These are phyloP conservation scores for Zygoascus flipseniorum DNA, from an alignment of 805 yeast genomes.

Conservation along the genomic window DNA sequence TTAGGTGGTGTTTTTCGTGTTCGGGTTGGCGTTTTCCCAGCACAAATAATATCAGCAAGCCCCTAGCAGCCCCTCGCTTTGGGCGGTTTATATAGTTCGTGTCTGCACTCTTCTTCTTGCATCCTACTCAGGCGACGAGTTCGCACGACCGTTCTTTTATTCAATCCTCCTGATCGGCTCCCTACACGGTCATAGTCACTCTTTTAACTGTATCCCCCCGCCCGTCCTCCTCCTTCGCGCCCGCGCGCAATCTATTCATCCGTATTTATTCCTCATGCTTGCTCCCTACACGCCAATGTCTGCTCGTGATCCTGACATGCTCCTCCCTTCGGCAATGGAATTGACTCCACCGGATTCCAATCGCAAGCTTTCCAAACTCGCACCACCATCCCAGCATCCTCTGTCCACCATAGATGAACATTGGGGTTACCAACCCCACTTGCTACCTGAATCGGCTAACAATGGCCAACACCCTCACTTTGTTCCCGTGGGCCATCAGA, in stretches of 20 bases:
- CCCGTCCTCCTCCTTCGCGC: too few species aligned
- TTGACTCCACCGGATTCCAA: constrained; percentile 27
- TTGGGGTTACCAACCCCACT: background rate
- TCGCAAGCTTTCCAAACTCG: background rate
- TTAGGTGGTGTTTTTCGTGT: background rate
- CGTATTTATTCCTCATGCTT: background rate
- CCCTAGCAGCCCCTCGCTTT: background rate
- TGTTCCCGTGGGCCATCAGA: background rate
- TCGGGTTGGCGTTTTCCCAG: background rate
- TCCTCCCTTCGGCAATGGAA: constrained; percentile 30
- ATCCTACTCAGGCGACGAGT: too few species aligned
- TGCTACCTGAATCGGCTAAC: background rate
- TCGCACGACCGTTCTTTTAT: background rate
- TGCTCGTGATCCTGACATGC: constrained; percentile 5
- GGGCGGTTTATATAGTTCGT: background rate
- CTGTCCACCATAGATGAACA: background rate
- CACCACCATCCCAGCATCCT: background rate
- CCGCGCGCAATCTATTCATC: background rate
- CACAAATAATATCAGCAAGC: background rate
- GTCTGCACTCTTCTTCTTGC: background rate
- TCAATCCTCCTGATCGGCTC: background rate
- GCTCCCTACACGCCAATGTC: background rate
- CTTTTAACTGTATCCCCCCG: background rate
- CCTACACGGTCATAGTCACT: background rate
- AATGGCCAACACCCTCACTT: background rate